Evolutionary conservation across 78 protist species (phyloP).

Genomic region (slime mould (Dictyostelium discoideum)): dicty_2.7 NC_007090.3:928001-928500

Average conservation of each 20-base stretch:
- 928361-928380: not conserved
- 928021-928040: slow-evolving; percentile 61
- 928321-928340: too few species aligned
- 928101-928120: slow-evolving; percentile 41
- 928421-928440: not conserved
- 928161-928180: not conserved
- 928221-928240: slow-evolving; percentile 57
- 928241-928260: slow-evolving; percentile 50
- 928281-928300: not conserved
- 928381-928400: not conserved
- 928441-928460: not conserved
- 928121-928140: slow-evolving; percentile 56
- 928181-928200: not conserved
- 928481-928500: slow-evolving; percentile 27
- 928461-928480: not conserved
- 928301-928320: not conserved
- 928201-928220: slow-evolving; percentile 33
- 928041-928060: slow-evolving; percentile 67
- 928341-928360: not conserved
- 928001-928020: too few species aligned
- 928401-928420: not conserved
- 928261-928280: slow-evolving; percentile 29
- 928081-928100: slow-evolving; percentile 56
- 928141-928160: not conserved
- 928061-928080: slow-evolving; percentile 62